Base-by-base conservation (phyloP, 2,329 filamentous ascomycete species). In the Clarireedia monteithiana region DNA sequence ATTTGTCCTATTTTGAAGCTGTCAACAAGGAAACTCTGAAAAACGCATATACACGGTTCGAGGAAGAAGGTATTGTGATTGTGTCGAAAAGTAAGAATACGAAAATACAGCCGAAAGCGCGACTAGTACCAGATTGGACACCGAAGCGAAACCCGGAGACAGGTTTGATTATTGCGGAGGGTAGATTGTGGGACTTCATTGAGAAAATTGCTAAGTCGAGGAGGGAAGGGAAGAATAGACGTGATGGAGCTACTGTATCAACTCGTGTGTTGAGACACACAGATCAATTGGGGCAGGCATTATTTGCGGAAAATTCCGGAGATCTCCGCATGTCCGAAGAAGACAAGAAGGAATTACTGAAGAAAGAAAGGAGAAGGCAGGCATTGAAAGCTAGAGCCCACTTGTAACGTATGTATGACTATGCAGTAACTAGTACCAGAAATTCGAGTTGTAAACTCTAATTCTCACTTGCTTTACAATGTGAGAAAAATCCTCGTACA, bases 1-100 rank as follows among this genome's bases (percentile, higher is more conserved):
- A 99, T 67, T 81, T 99, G 9, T 91, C 87, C 30, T 99, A 99
- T 73, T 97, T 96, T 64, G 94, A 99, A 73, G 91, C 94, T 2
- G 92, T 99, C 61, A 99, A 99, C 76, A 96, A 96, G 66, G 92
- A 99, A 71, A 95, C 91, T 0, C 80, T 99, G 56, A 95, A 94
- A 68, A 99, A 99, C 71, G 87, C 91, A 0, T 96, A 92, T 71
- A 79, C 83, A 39, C 83, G 90, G 15, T 95, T 95, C 66, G 85
- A 91, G 64, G 90, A 96, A 67, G 92, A 97, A 65, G 89, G 91
- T 7, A 95, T 97, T 60, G 78, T 97, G 56, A 75, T 88, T 46
- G 80, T 91, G 0, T 78, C 87, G 30, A 88, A 88, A 64, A 74
- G 72, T 39, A 86, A 84, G 64, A 85, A 86, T 59, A 64, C 77